A percentile compares a stretch with the other conserved stretches of the same genome.
Conservation (phyloP, 306 rosid genomes). For the Cotoneaster glaucophyllus region DNA sequence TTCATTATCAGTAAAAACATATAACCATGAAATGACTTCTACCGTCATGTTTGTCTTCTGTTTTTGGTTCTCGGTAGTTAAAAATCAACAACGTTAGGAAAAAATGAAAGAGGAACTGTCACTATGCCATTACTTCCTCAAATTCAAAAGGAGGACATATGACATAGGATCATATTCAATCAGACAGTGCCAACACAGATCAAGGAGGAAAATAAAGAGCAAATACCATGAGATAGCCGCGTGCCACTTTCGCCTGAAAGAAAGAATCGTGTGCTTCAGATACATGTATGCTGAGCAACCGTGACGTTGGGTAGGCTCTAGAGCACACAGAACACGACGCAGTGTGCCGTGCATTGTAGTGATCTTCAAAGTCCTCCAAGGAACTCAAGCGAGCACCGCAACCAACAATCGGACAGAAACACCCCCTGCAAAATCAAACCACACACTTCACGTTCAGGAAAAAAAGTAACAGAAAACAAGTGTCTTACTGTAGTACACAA, state of each 20-base stretch:
- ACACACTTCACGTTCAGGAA: neutral
- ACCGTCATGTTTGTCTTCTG: too few species aligned
- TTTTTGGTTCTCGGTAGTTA: too few species aligned
- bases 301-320: slow-evolving; percentile 79
- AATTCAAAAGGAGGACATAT: neutral
- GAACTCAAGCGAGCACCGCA: slow-evolving; percentile 67
- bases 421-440: slow-evolving; percentile 34
- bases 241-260: slow-evolving; percentile 91
- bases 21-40: too few species aligned
- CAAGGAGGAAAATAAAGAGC: neutral
- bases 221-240: slow-evolving; percentile 73
- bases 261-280: slow-evolving; percentile 92
- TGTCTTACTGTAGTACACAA: neutral
- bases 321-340: slow-evolving; percentile 85
- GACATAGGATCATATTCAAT: neutral
- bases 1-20: neutral
- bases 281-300: slow-evolving; percentile 71
- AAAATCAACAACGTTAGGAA: too few species aligned
- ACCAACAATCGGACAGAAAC: slow-evolving; percentile 79
- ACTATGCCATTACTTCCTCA: neutral
- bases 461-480: neutral
- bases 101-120: neutral
- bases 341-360: slow-evolving; percentile 77
- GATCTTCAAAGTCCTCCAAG: slow-evolving; percentile 81
- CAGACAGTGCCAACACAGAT: neutral